Evolutionary conservation across 176 grass and related monocot genomes (phyloP).

Genomic region (Poa pratensis): DNA sequence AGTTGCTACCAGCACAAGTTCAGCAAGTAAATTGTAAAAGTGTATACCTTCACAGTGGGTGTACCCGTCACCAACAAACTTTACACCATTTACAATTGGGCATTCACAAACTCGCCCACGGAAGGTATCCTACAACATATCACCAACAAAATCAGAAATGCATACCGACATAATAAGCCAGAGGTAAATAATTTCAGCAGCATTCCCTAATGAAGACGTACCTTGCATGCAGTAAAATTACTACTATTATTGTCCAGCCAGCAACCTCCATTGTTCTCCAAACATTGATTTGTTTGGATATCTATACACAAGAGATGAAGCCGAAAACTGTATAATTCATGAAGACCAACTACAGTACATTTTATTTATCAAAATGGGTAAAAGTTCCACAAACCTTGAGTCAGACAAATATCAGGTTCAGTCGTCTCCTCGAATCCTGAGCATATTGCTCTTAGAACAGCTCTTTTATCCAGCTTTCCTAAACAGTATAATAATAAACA

Average conservation of each 20-base stretch:
- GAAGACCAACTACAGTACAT: not conserved
- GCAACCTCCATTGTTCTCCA: constrained; percentile 94
- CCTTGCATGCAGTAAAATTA: constrained; percentile 88
- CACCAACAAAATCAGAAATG: constrained; percentile 15
- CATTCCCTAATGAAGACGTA: constrained; percentile 25
- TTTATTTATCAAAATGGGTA: not conserved
- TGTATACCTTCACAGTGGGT: constrained; percentile 76
- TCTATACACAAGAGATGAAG: constrained; percentile 44
- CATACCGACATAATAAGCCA: not conserved
- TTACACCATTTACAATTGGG: constrained; percentile 73
- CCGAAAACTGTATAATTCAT: constrained; percentile 30
- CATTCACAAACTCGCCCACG: constrained; percentile 88
- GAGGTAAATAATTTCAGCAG: not conserved
- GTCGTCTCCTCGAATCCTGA: constrained; percentile 92
- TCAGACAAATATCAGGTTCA: constrained; percentile 79
- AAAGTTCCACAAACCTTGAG: constrained; percentile 59
- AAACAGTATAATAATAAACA: not conserved
- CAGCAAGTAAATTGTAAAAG: constrained; percentile 1
- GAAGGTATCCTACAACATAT: constrained; percentile 73
- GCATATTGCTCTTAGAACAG: constrained; percentile 81
- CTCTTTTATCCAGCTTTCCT: constrained; percentile 85
- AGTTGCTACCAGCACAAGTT: not conserved
- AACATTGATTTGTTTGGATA: constrained; percentile 91
- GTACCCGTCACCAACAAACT: constrained; percentile 83
- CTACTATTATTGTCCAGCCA: constrained; percentile 67